phyloP scores from a whole-genome alignment of 331 rosid species.

The Rhamnella rubrinervis region DNA sequence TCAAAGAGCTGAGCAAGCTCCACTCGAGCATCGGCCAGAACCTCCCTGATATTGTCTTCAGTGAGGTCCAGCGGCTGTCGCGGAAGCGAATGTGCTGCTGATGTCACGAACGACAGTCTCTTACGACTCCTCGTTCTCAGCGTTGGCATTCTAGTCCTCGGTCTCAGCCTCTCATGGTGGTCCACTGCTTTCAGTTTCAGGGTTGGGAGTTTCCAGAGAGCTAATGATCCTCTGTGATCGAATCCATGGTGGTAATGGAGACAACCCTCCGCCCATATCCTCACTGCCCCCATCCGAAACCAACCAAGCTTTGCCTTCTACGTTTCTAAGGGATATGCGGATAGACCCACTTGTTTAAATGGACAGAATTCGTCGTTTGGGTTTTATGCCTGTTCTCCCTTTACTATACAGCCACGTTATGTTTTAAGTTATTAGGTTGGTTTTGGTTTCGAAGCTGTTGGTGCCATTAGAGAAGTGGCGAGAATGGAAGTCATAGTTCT shows the following conservation, averaged over 20 bases:
- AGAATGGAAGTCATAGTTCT: no score
- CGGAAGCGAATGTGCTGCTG: slow-evolving; percentile 41
- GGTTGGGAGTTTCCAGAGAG: slow-evolving; percentile 9
- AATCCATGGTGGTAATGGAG: slow-evolving; percentile 1
- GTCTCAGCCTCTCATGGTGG: background rate
- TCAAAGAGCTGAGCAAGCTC: slow-evolving; percentile 81
- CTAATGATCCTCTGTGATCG: background rate
- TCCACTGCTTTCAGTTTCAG: slow-evolving; percentile 1
- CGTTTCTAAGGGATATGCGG: no score
- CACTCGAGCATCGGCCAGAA: slow-evolving; percentile 62
- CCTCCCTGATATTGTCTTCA: slow-evolving; percentile 62
- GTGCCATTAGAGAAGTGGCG: no score
- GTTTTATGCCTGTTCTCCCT: no score
- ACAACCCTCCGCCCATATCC: slow-evolving; percentile 15
- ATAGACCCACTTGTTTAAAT: background rate
- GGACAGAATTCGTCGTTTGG: background rate
- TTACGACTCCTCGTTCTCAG: slow-evolving; percentile 10
- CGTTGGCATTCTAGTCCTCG: background rate
- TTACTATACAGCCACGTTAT: no score
- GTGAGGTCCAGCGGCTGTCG: slow-evolving; percentile 72
- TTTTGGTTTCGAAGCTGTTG: no score
- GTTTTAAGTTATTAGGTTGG: no score
- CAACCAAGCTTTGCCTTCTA: background rate
- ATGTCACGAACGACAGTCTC: slow-evolving; percentile 26
- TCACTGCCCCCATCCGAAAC: slow-evolving; percentile 6